Evolutionary conservation across 768 basidiomycete species (phyloP).

Genomic region (Boletellus ananiceps): DNA sequence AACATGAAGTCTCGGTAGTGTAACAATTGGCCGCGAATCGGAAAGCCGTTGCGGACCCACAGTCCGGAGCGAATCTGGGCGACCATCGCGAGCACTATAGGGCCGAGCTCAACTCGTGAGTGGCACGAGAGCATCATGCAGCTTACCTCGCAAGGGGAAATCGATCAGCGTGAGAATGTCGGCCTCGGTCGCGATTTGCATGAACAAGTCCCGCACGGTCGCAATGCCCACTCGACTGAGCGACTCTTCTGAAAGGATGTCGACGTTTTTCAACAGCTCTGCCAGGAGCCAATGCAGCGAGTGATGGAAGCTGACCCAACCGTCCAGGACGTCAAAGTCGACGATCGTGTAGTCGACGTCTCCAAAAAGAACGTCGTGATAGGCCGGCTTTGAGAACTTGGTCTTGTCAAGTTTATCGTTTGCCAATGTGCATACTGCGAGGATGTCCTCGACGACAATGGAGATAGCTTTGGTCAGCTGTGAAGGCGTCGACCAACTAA

Average conservation of each 20-base stretch:
- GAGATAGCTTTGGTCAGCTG: constrained; percentile 65
- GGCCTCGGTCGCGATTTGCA: constrained; percentile 58
- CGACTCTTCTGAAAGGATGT: constrained; percentile 53
- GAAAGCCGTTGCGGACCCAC: constrained; percentile 97
- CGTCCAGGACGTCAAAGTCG: constrained; percentile 72
- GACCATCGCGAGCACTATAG: constrained; percentile 77
- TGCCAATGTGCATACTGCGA: constrained; percentile 64
- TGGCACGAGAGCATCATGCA: not conserved
- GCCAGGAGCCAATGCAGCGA: constrained; percentile 87
- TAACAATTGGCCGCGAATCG: constrained; percentile 88
- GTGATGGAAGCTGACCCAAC: constrained; percentile 91
- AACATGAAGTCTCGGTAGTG: constrained; percentile 97
- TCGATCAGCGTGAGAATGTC: constrained; percentile 77
- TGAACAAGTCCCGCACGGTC: constrained; percentile 57
- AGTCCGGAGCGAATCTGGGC: constrained; percentile 93
- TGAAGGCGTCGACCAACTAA: constrained; percentile 48
- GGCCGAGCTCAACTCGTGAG: not conserved
- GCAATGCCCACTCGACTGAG: constrained; percentile 48
- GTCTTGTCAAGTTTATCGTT: constrained; percentile 63
- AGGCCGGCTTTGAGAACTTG: constrained; percentile 58
- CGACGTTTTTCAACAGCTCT: constrained; percentile 82
- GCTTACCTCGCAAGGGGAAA: constrained; percentile 81
- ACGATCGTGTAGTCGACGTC: constrained; percentile 56
- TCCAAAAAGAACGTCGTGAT: constrained; percentile 67
- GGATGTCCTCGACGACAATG: constrained; percentile 65